phyloP scores from a whole-genome alignment of 2,329 filamentous ascomycete genomes.

The Exophiala sp. region DNA sequence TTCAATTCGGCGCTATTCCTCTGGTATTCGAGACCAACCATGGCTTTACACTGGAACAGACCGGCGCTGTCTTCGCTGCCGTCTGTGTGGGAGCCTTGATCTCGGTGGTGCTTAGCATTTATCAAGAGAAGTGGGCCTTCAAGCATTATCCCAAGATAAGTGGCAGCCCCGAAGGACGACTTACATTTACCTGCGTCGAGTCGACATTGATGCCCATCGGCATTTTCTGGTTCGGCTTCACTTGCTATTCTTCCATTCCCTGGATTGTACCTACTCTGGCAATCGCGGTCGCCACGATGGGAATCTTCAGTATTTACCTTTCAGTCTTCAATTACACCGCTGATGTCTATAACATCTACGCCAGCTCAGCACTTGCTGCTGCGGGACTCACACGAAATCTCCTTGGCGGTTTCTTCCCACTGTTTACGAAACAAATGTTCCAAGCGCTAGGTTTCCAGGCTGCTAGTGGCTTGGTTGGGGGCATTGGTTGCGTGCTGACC shows the following conservation, averaged over 20 bases:
- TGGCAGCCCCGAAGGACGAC: slow-evolving; percentile 65
- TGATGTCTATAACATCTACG: slow-evolving; percentile 81
- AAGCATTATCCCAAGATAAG: slow-evolving; percentile 32
- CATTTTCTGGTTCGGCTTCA: slow-evolving; percentile 76
- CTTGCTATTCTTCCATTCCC: slow-evolving; percentile 53
- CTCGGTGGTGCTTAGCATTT: slow-evolving; percentile 66
- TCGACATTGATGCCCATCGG: slow-evolving; percentile 74
- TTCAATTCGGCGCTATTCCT: slow-evolving; percentile 77
- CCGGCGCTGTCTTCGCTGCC: slow-evolving; percentile 69
- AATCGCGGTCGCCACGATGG: slow-evolving; percentile 71
- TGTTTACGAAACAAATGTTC: slow-evolving; percentile 73
- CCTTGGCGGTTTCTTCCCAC: slow-evolving; percentile 73
- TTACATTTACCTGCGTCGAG: slow-evolving; percentile 79
- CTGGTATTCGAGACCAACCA: slow-evolving; percentile 69
- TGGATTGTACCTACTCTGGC: slow-evolving; percentile 71
- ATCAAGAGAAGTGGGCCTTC: slow-evolving; percentile 60
- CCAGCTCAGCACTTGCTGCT: slow-evolving; percentile 79
- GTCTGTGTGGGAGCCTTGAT: slow-evolving; percentile 65
- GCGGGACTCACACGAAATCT: slow-evolving; percentile 88
- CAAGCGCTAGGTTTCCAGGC: slow-evolving; percentile 65
- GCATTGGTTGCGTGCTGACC: slow-evolving; percentile 63
- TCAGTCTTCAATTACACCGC: slow-evolving; percentile 90
- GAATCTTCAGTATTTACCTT: slow-evolving; percentile 82
- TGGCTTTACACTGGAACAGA: slow-evolving; percentile 63
- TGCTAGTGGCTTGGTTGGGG: slow-evolving; percentile 72